Evolutionary conservation across 2,329 filamentous ascomycete species (phyloP), one percentile per base, ranked within the genome.

Genomic region (Alternaria sp.): DNA sequence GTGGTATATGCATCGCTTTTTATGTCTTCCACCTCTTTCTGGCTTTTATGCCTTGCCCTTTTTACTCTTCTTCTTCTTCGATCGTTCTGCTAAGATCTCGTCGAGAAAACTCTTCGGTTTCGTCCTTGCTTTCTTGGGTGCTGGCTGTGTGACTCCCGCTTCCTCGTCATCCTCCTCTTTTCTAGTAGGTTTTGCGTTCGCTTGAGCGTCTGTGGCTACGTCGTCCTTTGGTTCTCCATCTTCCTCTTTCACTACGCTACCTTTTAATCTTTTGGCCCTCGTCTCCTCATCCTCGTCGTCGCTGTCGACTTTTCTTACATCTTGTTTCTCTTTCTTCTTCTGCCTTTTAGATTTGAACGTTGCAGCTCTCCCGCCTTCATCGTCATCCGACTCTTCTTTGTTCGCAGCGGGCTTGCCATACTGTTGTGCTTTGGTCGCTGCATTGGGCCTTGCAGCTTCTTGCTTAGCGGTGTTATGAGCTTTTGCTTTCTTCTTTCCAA

Each of bases 101-200:
- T 87, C 85, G 24, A 87, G 74, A 66, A 83, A 86, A 60, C 80
- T 85, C 1, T 76, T 76, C 49, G 79, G 78, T 63, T 79, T 82
- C 28, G 63, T 37, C 56, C 63, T 72, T 17, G 48, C 55, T 61
- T 65, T 66, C 49, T 63, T 65, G 21, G 57, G 54, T 5, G 60
- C 59, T 41, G 60, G 57, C 14, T 68, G 52, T 21, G 10, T 63
- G 14, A 42, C 17, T 45, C 66, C 29, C 33, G 45, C 48, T 5
- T 40, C 45, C 3, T 51, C 33, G 26, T 58, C 46, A 24, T 59
- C 51, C 17, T 62, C 51, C 23, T 66, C 54, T 48, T 63, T 45
- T 51, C 53, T 37, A 1, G 34, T 50, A 5, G 53, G 26, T 23
- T 61, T 42, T 1, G 55, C 45, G 4, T 62, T 55, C 2, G 17